phyloP scores from a whole-genome alignment of 495 filamentous ascomycete species.

The Glonium stellatum region DNA sequence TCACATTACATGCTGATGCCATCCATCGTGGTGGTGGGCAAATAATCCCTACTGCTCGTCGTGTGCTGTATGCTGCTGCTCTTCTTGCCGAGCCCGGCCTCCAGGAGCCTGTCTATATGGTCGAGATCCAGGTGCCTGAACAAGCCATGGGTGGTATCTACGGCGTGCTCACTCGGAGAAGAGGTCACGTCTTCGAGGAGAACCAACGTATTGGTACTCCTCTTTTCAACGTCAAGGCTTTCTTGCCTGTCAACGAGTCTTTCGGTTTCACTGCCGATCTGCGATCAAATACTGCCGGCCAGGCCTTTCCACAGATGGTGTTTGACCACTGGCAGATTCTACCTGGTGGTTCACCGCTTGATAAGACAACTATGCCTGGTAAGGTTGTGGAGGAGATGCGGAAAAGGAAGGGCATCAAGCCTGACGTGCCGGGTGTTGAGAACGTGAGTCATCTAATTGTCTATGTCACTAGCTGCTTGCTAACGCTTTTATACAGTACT shows the following conservation, averaged over 20 bases:
- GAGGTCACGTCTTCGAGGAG: slow-evolving; percentile 98
- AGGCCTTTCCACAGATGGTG: slow-evolving; percentile 97
- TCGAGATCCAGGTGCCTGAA: slow-evolving; percentile 99
- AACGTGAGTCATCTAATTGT: slow-evolving; percentile 66
- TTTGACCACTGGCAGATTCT: slow-evolving; percentile 98
- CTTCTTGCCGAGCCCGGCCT: slow-evolving; percentile 87
- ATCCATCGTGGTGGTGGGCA: slow-evolving; percentile 99
- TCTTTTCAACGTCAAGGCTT: slow-evolving; percentile 99
- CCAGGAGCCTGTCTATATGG: slow-evolving; percentile 95
- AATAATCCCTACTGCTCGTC: slow-evolving; percentile 95
- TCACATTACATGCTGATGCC: slow-evolving; percentile 98
- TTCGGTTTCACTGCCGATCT: slow-evolving; percentile 99
- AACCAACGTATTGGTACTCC: slow-evolving; percentile 97
- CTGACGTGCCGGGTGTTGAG: slow-evolving; percentile 76
- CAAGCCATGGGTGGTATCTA: slow-evolving; percentile 99
- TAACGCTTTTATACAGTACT: slow-evolving; percentile 70
- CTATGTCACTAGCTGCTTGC: slow-evolving; percentile 25
- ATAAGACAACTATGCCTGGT: slow-evolving; percentile 77
- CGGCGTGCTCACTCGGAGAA: slow-evolving; percentile 93
- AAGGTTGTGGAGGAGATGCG: slow-evolving; percentile 80
- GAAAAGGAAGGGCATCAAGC: slow-evolving; percentile 99
- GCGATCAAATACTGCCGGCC: slow-evolving; percentile 83
- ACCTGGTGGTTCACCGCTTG: slow-evolving; percentile 88
- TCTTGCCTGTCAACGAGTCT: slow-evolving; percentile 98
- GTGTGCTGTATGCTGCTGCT: slow-evolving; percentile 88